A percentile compares a stretch with the other conserved stretches of the same genome.
These are phyloP conservation scores for Cyberlindnera nakhonratchasimensis DNA, from an alignment of 805 yeast species.

Conservation along the genomic window DNA sequence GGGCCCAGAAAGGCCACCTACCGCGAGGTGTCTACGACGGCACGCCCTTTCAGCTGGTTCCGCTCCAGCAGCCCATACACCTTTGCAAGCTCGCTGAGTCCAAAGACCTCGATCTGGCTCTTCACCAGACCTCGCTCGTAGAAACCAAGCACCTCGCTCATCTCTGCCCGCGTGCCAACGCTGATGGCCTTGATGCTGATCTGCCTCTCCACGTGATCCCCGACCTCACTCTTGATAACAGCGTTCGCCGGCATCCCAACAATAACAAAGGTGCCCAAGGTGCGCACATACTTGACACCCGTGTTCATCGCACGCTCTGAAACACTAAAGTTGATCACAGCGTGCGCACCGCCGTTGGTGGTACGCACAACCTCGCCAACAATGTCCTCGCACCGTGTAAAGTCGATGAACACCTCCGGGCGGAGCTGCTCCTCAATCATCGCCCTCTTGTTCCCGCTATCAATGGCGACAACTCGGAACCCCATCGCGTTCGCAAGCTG, in stretches of 20 bases:
- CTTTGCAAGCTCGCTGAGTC: slow-evolving; percentile 46
- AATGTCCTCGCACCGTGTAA: slow-evolving; percentile 45
- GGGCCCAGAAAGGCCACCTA: slow-evolving; percentile 19
- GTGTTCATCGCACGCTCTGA: slow-evolving; percentile 48
- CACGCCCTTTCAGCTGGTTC: slow-evolving; percentile 63
- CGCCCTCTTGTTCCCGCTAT: slow-evolving; percentile 65
- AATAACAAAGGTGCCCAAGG: slow-evolving; percentile 57
- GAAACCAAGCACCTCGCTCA: slow-evolving; percentile 66
- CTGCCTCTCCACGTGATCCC: slow-evolving; percentile 44
- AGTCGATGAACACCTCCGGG: slow-evolving; percentile 60
- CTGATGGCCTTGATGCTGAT: slow-evolving; percentile 38
- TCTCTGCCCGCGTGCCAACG: slow-evolving; percentile 26
- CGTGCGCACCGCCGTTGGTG: slow-evolving; percentile 66
- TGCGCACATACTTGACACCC: slow-evolving; percentile 48
- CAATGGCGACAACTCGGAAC: slow-evolving; percentile 63
- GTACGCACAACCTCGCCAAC: slow-evolving; percentile 41
- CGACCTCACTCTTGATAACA: slow-evolving; percentile 40
- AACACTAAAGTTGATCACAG: slow-evolving; percentile 60
- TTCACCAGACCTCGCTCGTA: slow-evolving; percentile 59
- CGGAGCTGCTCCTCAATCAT: slow-evolving; percentile 49
- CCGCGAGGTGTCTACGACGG: slow-evolving; percentile 73
- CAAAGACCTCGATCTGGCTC: slow-evolving; percentile 55
- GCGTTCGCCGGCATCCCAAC: slow-evolving; percentile 60
- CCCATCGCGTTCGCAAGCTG: slow-evolving; percentile 80
- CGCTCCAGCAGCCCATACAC: slow-evolving; percentile 54